Percentiles rank a stretch among this genome's conserved stretches.
These are phyloP conservation scores for Wallacemonas sp. DNA, from an alignment of 208 protist species.

Conservation along the genomic window DNA sequence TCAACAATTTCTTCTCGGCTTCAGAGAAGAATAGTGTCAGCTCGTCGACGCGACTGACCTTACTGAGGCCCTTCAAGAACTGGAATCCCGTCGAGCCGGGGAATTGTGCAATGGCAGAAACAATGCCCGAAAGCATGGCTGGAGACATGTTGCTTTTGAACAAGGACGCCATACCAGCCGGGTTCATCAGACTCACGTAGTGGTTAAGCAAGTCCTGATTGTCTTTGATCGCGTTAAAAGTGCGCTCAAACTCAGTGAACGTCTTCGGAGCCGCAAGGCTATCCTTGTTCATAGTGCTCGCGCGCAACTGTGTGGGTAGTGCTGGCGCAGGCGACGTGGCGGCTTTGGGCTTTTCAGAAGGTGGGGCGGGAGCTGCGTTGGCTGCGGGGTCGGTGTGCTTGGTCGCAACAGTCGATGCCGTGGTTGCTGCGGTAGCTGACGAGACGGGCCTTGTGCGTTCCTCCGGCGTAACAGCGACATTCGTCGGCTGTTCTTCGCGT, in stretches of 20 bases:
- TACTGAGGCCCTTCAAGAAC: slow-evolving; percentile 67
- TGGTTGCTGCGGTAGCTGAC: neutral
- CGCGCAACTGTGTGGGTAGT: neutral
- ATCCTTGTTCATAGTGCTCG: slow-evolving; percentile 35
- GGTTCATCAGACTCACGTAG: slow-evolving; percentile 67
- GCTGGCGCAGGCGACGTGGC: slow-evolving; percentile 3
- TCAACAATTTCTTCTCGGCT: slow-evolving; percentile 56
- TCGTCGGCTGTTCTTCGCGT: neutral
- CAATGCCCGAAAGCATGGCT: slow-evolving; percentile 69
- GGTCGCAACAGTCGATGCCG: neutral
- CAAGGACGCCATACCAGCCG: slow-evolving; percentile 41
- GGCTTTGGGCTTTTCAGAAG: neutral
- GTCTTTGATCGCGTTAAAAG: slow-evolving; percentile 53
- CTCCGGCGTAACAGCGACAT: neutral
- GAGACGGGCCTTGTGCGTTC: neutral
- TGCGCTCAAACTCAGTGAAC: slow-evolving; percentile 88
- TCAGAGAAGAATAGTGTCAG: slow-evolving; percentile 78
- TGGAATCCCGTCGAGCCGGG: slow-evolving; percentile 32
- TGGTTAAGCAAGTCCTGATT: slow-evolving; percentile 64
- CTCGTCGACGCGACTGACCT: slow-evolving; percentile 77
- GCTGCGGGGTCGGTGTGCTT: neutral
- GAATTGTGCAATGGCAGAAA: slow-evolving; percentile 41
- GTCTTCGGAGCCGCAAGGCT: slow-evolving; percentile 66
- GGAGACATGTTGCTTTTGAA: slow-evolving; percentile 88
- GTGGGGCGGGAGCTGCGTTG: neutral